Evolutionary conservation across 148 eudicot genomes (phyloP).

Genomic region (Oxyria digyna): DNA sequence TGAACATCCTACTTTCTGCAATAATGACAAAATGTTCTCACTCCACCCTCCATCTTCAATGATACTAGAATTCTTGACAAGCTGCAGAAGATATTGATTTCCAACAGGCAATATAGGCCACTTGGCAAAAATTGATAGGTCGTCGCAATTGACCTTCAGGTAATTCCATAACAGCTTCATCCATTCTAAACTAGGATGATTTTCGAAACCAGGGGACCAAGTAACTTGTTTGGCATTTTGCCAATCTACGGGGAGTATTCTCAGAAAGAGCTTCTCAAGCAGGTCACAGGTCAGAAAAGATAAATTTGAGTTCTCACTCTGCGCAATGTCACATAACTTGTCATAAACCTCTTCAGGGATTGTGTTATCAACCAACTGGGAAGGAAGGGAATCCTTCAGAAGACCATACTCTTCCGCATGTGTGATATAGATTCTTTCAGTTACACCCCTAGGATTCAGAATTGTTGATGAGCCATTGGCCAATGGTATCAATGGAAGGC

Average conservation of each 20-base stretch:
- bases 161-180: conserved; percentile 72
- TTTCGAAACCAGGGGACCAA: conserved; percentile 64
- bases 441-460: conserved; percentile 57
- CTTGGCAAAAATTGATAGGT: conserved; percentile 64
- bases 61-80: conserved; percentile 69
- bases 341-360: conserved; percentile 52
- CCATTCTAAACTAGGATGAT: conserved; percentile 89
- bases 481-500: conserved; percentile 82
- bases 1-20: conserved; percentile 75
- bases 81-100: conserved; percentile 55
- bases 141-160: conserved; percentile 52
- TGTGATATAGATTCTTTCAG: conserved; percentile 65
- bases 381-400: conserved; percentile 68
- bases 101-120: conserved; percentile 99
- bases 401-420: conserved; percentile 69
- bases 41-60: conserved; percentile 95
- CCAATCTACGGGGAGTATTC: conserved; percentile 86
- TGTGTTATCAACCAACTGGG: conserved; percentile 58
- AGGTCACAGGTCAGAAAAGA: conserved; percentile 62
- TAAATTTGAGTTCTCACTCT: conserved; percentile 60
- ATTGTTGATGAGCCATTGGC: conserved; percentile 68
- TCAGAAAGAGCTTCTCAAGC: conserved; percentile 68
- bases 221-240: conserved; percentile 68
- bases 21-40: conserved; percentile 75
- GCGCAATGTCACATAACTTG: conserved; percentile 74